Evolutionary conservation across 2,329 filamentous ascomycete species (phyloP), one percentile per base, ranked within the genome.

Genomic region (Ceratocystis cubensis): DNA sequence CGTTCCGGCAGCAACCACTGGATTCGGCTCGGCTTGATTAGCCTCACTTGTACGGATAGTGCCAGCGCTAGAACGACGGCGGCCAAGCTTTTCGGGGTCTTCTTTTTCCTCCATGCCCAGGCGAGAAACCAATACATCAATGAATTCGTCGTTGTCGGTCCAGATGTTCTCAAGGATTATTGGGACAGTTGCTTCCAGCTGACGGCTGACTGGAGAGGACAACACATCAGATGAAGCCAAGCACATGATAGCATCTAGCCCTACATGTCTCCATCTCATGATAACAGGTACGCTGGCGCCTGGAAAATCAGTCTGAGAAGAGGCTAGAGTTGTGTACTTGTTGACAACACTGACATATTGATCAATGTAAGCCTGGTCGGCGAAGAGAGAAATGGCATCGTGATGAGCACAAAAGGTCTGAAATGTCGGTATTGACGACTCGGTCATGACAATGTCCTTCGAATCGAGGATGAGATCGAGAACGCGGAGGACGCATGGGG

Each of bases 361-460:
- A 63, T 79, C 82, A 44, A 92, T 82, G 74, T 95, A 96, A 69
- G 86, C 84, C 73, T 91, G 88, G 73, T 97, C 92, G 68, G 89
- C 91, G 33, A 91, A 86, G 65, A 97, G 84, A 7, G 87, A 88
- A 44, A 91, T 89, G 67, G 87, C 86, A 73, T 97, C 92, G 75
- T 96, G 91, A 77, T 96, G 84, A 68, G 86, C 83, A 78, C 93
- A 97, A 73, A 96, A 94, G 28, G 87, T 87, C 72, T 92, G 86
- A 74, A 96, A 96, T 2, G 90, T 91, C 2, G 87, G 84, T 69
- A 96, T 82, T 2, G 91, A 94, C 45, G 92, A 91, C 77, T 97
- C 92, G 69, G 96, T 87, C 86, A 97, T 89, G 71, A 88, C 90
- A 70, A 97, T 88, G 75, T 97, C 91, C 75, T 87, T 86, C 69